phyloP scores from a whole-genome alignment of 1,139 yeast species.

The Blastobotrys proliferans region DNA sequence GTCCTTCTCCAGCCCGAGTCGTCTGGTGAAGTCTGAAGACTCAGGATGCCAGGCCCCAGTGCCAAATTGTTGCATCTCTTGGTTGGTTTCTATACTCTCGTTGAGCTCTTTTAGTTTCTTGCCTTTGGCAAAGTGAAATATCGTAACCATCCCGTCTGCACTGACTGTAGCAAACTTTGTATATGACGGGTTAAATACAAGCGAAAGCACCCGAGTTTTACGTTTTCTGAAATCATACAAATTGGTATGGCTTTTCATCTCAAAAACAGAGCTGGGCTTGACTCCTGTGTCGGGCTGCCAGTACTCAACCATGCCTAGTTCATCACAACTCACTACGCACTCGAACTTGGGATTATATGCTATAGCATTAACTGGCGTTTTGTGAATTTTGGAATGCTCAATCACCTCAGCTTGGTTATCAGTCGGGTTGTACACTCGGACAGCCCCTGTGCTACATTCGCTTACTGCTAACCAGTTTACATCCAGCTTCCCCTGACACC shows the following conservation, averaged over 20 bases:
- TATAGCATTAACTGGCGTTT: slow-evolving; percentile 31
- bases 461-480: slow-evolving; percentile 25
- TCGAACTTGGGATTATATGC: slow-evolving; percentile 33
- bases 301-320: slow-evolving; percentile 43
- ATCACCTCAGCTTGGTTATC: slow-evolving; percentile 17
- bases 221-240: slow-evolving; percentile 40
- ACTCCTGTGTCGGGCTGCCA: slow-evolving; percentile 37
- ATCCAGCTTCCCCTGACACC: slow-evolving; percentile 20
- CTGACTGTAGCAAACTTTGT: slow-evolving; percentile 32
- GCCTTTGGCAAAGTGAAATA: slow-evolving; percentile 39
- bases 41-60: slow-evolving; percentile 25
- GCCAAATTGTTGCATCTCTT: slow-evolving; percentile 31
- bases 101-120: slow-evolving; percentile 37
- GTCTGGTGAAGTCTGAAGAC: slow-evolving; percentile 31
- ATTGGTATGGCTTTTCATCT: slow-evolving; percentile 43
- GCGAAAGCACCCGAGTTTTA: slow-evolving; percentile 29
- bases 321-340: slow-evolving; percentile 41
- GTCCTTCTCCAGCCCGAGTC: slow-evolving; percentile 33
- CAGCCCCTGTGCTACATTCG: slow-evolving; percentile 28
- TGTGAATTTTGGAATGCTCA: slow-evolving; percentile 31
- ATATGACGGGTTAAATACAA: slow-evolving; percentile 32
- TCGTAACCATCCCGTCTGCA: slow-evolving; percentile 36
- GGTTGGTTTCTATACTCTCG: slow-evolving; percentile 31
- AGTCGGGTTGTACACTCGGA: slow-evolving; percentile 22
- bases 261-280: slow-evolving; percentile 30